These are phyloP conservation scores for Colletotrichum sp. DNA, from an alignment of 2,329 filamentous ascomycete species.

Conservation along the genomic window DNA sequence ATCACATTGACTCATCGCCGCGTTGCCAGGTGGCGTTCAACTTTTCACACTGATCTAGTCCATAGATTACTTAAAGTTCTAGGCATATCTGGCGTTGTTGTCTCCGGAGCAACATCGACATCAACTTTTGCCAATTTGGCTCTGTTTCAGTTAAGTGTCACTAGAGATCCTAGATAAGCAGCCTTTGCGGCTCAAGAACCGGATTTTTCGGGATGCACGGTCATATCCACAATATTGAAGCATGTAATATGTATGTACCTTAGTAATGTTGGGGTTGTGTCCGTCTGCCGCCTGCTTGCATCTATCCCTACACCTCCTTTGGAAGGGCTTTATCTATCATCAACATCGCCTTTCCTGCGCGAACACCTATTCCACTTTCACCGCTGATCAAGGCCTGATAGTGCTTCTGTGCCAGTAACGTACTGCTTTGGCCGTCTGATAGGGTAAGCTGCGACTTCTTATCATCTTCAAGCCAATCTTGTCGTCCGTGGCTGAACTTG, in stretches of 20 bases:
- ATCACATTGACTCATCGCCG: not conserved
- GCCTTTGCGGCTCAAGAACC: too few species aligned
- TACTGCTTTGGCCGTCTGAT: not conserved
- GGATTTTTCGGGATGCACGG: too few species aligned
- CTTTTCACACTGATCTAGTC: too few species aligned
- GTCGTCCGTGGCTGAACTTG: not conserved
- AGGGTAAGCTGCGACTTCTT: not conserved
- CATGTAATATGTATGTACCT: not conserved
- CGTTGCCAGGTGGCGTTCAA: too few species aligned
- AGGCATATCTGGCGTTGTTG: too few species aligned
- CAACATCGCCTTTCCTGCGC: not conserved
- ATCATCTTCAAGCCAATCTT: not conserved
- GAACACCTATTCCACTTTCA: not conserved
- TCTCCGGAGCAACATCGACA: too few species aligned
- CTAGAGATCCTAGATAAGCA: too few species aligned
- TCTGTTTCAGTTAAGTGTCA: too few species aligned
- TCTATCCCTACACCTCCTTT: not conserved
- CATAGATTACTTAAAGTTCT: too few species aligned
- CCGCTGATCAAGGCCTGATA: not conserved
- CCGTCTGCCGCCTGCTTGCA: not conserved
- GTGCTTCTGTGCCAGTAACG: not conserved
- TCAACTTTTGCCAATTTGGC: too few species aligned
- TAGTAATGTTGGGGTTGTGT: not conserved
- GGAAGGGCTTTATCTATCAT: not conserved
- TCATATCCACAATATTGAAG: too few species aligned